Percentiles rank a stretch among this genome's conserved stretches.
phyloP scores from a whole-genome alignment of 208 protist species.

The Leishmania tropica region DNA sequence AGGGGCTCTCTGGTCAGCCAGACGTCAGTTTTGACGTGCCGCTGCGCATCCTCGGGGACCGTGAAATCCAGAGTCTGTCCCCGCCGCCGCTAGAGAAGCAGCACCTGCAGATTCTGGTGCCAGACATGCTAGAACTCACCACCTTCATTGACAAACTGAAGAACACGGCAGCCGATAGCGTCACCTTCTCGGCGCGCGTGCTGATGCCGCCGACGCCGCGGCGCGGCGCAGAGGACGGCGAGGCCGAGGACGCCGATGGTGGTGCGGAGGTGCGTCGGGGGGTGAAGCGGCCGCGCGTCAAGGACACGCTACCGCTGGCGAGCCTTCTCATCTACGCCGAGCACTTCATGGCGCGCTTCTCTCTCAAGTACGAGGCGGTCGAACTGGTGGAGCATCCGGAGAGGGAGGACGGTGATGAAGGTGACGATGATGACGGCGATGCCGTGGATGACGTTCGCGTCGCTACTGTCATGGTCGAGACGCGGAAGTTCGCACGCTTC shows the following conservation, averaged over 20 bases:
- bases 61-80: conserved; percentile 53
- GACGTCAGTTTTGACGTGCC: conserved; percentile 82
- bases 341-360: conserved; percentile 61
- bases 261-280: not conserved
- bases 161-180: conserved; percentile 56
- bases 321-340: conserved; percentile 59
- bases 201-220: conserved; percentile 1
- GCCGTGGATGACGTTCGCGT: not conserved
- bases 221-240: conserved; percentile 10
- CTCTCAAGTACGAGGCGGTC: conserved; percentile 65
- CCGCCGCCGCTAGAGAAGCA: conserved; percentile 55
- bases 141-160: conserved; percentile 79
- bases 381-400: conserved; percentile 31
- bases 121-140: conserved; percentile 66
- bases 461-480: conserved; percentile 62
- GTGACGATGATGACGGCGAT: not conserved
- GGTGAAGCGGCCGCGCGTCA: conserved; percentile 10
- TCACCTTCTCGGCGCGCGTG: conserved; percentile 56
- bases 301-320: conserved; percentile 1
- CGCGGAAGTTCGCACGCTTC: conserved; percentile 73
- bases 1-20: conserved; percentile 41
- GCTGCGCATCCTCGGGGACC: conserved; percentile 64
- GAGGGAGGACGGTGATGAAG: conserved; percentile 1
- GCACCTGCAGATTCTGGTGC: conserved; percentile 56
- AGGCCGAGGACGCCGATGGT: conserved; percentile 11